A percentile compares a stretch with the other conserved stretches of the same genome.
Conservation (phyloP, 2,329 filamentous ascomycete genomes). For the Cladophialophora bantiana region DNA sequence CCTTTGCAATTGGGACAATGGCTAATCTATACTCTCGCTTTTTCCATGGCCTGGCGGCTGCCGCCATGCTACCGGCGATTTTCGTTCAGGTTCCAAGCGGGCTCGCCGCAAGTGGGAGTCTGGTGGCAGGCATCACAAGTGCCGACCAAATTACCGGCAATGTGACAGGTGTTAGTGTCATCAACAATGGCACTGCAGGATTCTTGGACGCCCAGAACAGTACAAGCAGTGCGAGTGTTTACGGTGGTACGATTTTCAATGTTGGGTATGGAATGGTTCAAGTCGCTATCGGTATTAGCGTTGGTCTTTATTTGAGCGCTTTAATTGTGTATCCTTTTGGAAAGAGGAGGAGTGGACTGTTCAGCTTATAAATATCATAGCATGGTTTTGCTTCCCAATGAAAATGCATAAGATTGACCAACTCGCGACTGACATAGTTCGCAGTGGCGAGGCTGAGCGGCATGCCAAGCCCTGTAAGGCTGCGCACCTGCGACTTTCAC, state of each 20-base stretch:
- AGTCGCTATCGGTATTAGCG: slow-evolving; percentile 56
- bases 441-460: background rate
- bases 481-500: background rate
- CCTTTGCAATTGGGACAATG: slow-evolving; percentile 75
- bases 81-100: slow-evolving; percentile 72
- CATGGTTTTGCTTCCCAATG: background rate
- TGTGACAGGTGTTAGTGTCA: slow-evolving; percentile 53
- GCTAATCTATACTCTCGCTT: slow-evolving; percentile 78
- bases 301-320: slow-evolving; percentile 55
- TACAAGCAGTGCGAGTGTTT: slow-evolving; percentile 34
- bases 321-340: slow-evolving; percentile 56
- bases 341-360: slow-evolving; percentile 55
- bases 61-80: slow-evolving; percentile 84
- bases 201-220: slow-evolving; percentile 35
- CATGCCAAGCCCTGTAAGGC: background rate
- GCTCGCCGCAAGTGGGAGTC: slow-evolving; percentile 63
- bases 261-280: slow-evolving; percentile 57
- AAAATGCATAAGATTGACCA: background rate
- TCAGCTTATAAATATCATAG: slow-evolving; percentile 48
- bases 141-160: slow-evolving; percentile 50
- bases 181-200: slow-evolving; percentile 46
- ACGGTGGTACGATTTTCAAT: slow-evolving; percentile 49
- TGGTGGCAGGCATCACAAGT: slow-evolving; percentile 64
- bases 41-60: slow-evolving; percentile 79
- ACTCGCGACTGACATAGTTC: background rate